phyloP scores from a whole-genome alignment of 768 basidiomycete species.

The Hygrophorus russula region DNA sequence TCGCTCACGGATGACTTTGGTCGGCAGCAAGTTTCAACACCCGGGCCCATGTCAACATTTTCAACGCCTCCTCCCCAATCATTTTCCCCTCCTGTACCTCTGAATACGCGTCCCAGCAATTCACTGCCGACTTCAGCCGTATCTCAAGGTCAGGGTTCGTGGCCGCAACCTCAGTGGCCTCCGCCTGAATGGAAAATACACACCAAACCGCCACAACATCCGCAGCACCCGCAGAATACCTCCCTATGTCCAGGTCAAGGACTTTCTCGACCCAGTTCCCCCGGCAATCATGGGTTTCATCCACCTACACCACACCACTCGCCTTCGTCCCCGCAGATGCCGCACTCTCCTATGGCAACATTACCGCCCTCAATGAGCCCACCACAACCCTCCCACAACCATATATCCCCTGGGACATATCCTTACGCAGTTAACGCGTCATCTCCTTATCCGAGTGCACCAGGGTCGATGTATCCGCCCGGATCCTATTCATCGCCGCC shows the following conservation, averaged over 20 bases:
- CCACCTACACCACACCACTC: too few relatives aligned
- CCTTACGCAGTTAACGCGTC: too few relatives aligned
- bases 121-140: conserved; percentile 2
- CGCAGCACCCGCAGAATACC: conserved; percentile 6
- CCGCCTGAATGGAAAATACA: conserved; percentile 29
- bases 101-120: conserved; percentile 1
- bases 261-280: background rate
- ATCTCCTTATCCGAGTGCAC: background rate
- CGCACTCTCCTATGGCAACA: too few relatives aligned
- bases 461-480: conserved; percentile 8
- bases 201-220: conserved; percentile 10
- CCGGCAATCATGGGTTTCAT: too few relatives aligned
- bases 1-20: conserved; percentile 21
- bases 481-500: conserved; percentile 4
- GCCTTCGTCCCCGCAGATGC: too few relatives aligned
- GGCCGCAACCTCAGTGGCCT: conserved; percentile 28
- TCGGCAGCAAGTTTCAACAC: conserved; percentile 22
- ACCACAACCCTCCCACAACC: too few relatives aligned
- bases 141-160: conserved; percentile 11
- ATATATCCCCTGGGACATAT: too few relatives aligned
- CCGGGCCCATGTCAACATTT: conserved; percentile 3
- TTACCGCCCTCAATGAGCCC: too few relatives aligned
- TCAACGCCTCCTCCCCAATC: conserved; percentile 1
- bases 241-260: conserved; percentile 7
- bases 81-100: background rate